Base-by-base conservation (phyloP, 805 yeast species). In the Myxozyma mucilagina region DNA sequence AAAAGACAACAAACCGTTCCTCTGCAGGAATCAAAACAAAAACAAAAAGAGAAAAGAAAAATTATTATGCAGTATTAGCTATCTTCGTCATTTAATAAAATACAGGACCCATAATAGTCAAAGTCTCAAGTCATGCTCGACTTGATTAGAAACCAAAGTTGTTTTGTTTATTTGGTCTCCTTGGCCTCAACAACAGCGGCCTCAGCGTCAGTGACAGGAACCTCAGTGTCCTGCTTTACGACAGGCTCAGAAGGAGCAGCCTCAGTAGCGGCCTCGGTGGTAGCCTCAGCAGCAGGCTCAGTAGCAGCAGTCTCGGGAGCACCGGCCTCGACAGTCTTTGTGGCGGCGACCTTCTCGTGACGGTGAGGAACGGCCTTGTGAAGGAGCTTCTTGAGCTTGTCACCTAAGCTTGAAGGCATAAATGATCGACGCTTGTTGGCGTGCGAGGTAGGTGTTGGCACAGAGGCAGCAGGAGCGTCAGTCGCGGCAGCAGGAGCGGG, bases 331-430 rank as follows among this genome's bases (percentile, higher is more conserved):
- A 49, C 34, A 10, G 39, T 38, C 41, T 47, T 44, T 14, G 56
- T 53, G 18, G 59, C 51, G 11, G 45, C 52, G 20, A 56, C 41
- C 39, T 43, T 45, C 32, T 51, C 43, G 24, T 14, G 34, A 11
- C 54, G 11, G 61, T 56, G 63, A 24, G 60, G 56, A 14, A 59
- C 20, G 35, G 58, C 60, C 57, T 53, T 56, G 58, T 51, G 53
- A 18, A 63, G 41, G 14, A 63, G 41, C 54, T 63, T 63, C 56
- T 61, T 63, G 54, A 63, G 31, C 56, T 53, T 61, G 38, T 60
- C 67, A 34, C 54, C 44, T 29, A 63, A 45, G 31, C 67, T 60
- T n/a, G 67, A 61, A 2, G 67, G 66, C 13, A 63, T 31, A 56
- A 60, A 47, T 43, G 53, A 42, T 38, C 45, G 59, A 11, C 66